Base-by-base conservation (phyloP, 495 filamentous ascomycete species). In the Podospora fimiseda region DNA sequence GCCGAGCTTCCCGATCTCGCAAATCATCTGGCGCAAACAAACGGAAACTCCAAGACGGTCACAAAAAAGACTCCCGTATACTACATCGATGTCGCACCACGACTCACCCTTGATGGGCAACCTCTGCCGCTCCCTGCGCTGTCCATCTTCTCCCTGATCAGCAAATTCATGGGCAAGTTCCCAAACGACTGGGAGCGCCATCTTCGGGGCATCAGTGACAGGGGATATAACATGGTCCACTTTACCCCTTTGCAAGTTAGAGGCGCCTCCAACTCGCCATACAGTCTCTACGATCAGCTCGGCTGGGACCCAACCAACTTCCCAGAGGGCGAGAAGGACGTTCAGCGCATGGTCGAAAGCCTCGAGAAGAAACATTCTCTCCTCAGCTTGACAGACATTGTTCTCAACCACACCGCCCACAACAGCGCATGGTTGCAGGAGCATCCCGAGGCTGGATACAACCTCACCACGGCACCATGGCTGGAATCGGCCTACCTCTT, bases 201-300 rank as follows among this genome's bases (percentile, higher is more conserved):
- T 64, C 77, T 97, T 48, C 74, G 80, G 55, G 93, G 93, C 38
- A 93, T 97, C 57, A 82, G 85, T 53, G 81, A 86, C 45, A 79
- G 93, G 33, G 89, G 90, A 6, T 99, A 99, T 72, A 99, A 99
- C 68, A 95, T 97, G 89, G 81, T 99, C 49, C 94, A 99, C 68
- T 99, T 97, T 64, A 96, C 94, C 3, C 94, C 94, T 7, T 73
- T 97, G 59, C 93, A 90, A 78, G 76, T 87, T 49, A 82, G 94
- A 42, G 94, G 94, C 21, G 78, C 73, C 13, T 96, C 92, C 13
- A 95, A 97, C 64, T 97, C 94, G 9, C 94, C 94, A 0, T 99
- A 97, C 76, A 96, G 92, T 67, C 81, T 99, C 51, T 94, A 86
- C 63, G 87, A 99, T 61, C 94, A 97, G 70, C 74, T 91, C 27